phyloP scores from a whole-genome alignment of 441 rosid species.

The Euphorbia celastroides region DNA sequence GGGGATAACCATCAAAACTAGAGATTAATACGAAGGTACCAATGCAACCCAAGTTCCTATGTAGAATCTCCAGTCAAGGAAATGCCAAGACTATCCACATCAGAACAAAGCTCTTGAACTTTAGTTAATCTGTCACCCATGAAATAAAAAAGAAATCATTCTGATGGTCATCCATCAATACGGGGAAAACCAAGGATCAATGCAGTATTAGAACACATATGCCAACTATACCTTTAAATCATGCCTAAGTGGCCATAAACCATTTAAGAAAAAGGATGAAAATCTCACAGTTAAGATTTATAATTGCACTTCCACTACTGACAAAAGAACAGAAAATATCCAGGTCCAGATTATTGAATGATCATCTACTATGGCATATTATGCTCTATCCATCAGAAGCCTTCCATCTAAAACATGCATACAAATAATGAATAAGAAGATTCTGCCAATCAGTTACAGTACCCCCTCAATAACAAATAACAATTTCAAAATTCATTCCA shows the following conservation, averaged over 20 bases:
- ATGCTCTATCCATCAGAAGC: too few species aligned
- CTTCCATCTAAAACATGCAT: background rate
- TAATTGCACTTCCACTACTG: background rate
- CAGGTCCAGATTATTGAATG: background rate
- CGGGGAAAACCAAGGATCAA: conserved; percentile 1
- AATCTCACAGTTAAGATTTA: background rate
- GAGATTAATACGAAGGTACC: background rate
- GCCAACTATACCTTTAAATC: background rate
- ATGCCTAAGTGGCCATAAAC: conserved; percentile 1
- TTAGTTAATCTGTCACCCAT: conserved; percentile 34
- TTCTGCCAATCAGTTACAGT: background rate
- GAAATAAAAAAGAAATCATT: conserved; percentile 6
- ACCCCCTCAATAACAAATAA: background rate
- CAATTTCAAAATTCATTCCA: background rate
- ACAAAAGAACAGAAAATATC: background rate
- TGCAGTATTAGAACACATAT: background rate
- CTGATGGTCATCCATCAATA: background rate
- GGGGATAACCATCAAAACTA: background rate
- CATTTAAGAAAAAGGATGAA: background rate
- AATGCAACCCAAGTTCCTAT: conserved; percentile 15
- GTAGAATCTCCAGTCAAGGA: conserved; percentile 10
- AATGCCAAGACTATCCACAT: conserved; percentile 7
- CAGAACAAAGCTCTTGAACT: conserved; percentile 39
- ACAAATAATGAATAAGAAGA: background rate
- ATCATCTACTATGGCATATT: background rate